These are phyloP conservation scores for Artemisia tridentata DNA, from an alignment of 129 eudicot genomes.

Conservation along the genomic window DNA sequence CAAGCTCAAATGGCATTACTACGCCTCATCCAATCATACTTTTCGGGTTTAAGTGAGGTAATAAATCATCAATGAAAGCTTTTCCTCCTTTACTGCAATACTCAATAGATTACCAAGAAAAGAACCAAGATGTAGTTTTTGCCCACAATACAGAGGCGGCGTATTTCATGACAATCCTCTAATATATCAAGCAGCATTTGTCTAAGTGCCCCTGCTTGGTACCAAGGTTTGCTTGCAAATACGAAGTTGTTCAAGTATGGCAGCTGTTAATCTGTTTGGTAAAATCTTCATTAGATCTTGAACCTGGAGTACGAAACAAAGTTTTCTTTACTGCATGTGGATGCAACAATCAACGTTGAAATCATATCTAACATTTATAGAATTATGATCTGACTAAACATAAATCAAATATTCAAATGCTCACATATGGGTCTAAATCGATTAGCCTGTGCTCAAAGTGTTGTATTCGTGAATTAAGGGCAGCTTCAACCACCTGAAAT, in stretches of 20 bases:
- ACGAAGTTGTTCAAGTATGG: constrained; percentile 86
- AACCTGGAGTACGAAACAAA: constrained; percentile 52
- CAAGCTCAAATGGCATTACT: no score
- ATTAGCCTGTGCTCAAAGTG: constrained; percentile 71
- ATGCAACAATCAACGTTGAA: no score
- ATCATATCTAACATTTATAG: constrained; percentile 15
- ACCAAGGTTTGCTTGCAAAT: constrained; percentile 94
- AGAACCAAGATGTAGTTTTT: constrained; percentile 70
- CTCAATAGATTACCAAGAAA: no score
- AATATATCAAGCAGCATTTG: constrained; percentile 98
- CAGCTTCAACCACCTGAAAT: constrained; percentile 95
- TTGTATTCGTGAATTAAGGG: constrained; percentile 83
- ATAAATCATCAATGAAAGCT: no score
- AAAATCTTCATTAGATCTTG: constrained; percentile 82
- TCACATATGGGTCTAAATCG: constrained; percentile 99
- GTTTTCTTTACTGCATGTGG: neutral
- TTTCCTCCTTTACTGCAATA: no score
- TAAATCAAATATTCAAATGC: constrained; percentile 48
- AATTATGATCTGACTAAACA: constrained; percentile 7
- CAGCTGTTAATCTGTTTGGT: constrained; percentile 85
- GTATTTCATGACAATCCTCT: constrained; percentile 93
- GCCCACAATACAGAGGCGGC: constrained; percentile 88
- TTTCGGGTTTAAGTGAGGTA: no score
- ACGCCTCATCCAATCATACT: no score
- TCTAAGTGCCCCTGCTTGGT: constrained; percentile 79